These are phyloP conservation scores for Aspergillus vadensis DNA, from an alignment of 2,329 filamentous ascomycete genomes.

Conservation along the genomic window DNA sequence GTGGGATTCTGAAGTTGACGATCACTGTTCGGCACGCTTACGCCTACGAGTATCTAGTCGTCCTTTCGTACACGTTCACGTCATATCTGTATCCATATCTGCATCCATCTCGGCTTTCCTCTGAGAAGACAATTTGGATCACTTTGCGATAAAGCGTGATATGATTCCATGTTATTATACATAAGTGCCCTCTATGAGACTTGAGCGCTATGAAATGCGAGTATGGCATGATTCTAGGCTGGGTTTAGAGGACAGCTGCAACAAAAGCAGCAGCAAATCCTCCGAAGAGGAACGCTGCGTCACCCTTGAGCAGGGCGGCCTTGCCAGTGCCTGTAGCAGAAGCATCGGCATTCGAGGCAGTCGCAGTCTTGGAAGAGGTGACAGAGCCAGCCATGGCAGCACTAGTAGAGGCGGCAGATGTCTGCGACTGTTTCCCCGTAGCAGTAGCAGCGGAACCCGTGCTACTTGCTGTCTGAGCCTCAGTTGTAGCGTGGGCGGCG, in stretches of 20 bases:
- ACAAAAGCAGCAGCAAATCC: constrained; percentile 10
- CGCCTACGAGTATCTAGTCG: no score
- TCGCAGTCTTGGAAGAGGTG: not conserved
- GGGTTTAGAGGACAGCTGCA: not conserved
- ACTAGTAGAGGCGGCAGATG: not conserved
- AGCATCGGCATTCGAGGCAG: not conserved
- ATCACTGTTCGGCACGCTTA: no score
- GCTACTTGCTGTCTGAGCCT: not conserved
- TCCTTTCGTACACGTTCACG: no score
- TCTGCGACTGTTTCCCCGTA: not conserved
- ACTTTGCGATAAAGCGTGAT: no score
- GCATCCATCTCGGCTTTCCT: no score
- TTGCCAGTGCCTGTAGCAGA: constrained; percentile 1
- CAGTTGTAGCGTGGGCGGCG: not conserved
- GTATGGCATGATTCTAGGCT: no score
- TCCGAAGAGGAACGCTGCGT: constrained; percentile 11
- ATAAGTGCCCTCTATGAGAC: no score
- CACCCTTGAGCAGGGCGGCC: not conserved
- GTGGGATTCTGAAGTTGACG: not conserved
- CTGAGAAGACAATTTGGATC: no score
- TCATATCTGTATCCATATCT: no score
- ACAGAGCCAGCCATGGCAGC: not conserved
- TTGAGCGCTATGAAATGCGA: no score
- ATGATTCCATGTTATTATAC: no score
- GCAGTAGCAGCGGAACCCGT: not conserved